Evolutionary conservation across 352 stramenopile species (phyloP).

Genomic region (Pythium periplocum): DNA sequence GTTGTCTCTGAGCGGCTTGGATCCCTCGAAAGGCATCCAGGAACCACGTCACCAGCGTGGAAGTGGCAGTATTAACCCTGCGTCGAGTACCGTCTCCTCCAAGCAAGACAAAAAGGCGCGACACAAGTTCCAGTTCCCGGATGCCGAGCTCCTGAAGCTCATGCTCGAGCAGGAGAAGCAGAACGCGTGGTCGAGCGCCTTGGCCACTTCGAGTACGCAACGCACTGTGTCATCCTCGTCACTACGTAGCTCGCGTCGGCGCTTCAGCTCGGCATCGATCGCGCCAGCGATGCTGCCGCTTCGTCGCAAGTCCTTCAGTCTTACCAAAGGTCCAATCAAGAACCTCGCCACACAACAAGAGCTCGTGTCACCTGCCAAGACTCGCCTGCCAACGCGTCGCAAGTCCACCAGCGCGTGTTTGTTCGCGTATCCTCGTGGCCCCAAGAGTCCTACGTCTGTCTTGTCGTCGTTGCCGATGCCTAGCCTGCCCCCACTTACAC

Average conservation of each 20-base stretch:
- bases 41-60: conserved; percentile 39
- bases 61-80: neutral
- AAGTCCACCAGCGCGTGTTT: conserved; percentile 54
- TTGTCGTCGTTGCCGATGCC: conserved; percentile 3
- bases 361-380: conserved; percentile 1
- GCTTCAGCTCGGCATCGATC: conserved; percentile 24
- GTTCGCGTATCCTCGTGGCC: conserved; percentile 7
- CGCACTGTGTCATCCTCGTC: neutral
- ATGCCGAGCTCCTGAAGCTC: conserved; percentile 30
- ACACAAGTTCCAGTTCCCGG: conserved; percentile 61
- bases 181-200: conserved; percentile 1
- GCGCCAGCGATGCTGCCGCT: conserved; percentile 31
- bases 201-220: neutral
- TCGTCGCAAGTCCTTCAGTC: conserved; percentile 57
- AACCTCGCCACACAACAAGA: conserved; percentile 5
- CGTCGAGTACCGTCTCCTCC: too few relatives aligned
- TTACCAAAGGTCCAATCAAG: conserved; percentile 57
- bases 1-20: conserved; percentile 24
- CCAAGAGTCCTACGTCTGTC: conserved; percentile 6
- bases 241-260: conserved; percentile 6
- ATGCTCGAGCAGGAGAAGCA: conserved; percentile 14
- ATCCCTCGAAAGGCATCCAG: conserved; percentile 27
- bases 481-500: conserved; percentile 7
- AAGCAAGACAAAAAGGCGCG: conserved; percentile 15
- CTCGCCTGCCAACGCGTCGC: conserved; percentile 29